Conservation (phyloP, 1,139 yeast species). For the Scheffersomyces cryptocercus region DNA sequence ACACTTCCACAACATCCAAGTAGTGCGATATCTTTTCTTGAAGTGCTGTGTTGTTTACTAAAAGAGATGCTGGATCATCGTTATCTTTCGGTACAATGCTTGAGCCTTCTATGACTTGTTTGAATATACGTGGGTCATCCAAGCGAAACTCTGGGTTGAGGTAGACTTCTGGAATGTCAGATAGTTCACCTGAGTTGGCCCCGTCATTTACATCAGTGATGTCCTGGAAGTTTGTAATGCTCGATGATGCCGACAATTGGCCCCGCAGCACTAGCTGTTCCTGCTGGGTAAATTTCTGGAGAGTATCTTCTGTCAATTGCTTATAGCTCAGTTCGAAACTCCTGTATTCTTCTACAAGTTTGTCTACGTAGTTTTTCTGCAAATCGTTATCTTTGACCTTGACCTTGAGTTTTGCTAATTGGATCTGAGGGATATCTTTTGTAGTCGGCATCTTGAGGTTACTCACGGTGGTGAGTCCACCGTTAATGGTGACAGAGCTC, state of each 20-base stretch:
- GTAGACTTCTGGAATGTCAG: constrained; percentile 67
- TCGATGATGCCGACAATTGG: constrained; percentile 19
- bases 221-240: constrained; percentile 12
- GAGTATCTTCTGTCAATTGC: constrained; percentile 48
- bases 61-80: constrained; percentile 10
- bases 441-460: constrained; percentile 71
- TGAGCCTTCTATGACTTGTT: constrained; percentile 63
- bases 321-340: constrained; percentile 53
- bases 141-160: constrained; percentile 69
- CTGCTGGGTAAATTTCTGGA: constrained; percentile 42
- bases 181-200: constrained; percentile 8
- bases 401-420: constrained; percentile 56
- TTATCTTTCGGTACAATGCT: constrained; percentile 34
- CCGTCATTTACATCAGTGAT: constrained; percentile 9
- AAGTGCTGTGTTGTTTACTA: constrained; percentile 51
- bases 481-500: constrained; percentile 39
- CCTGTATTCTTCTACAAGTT: constrained; percentile 55
- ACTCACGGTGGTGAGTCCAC: constrained; percentile 38
- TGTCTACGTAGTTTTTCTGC: constrained; percentile 36
- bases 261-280: constrained; percentile 12
- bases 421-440: constrained; percentile 83
- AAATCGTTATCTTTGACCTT: constrained; percentile 53
- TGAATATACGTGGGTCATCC: constrained; percentile 86
- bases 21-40: constrained; percentile 83
- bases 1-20: constrained; percentile 81